Base-by-base conservation (phyloP, 225 moss, liverwort and hornwort species). In the Sphagnum tenellum region DNA sequence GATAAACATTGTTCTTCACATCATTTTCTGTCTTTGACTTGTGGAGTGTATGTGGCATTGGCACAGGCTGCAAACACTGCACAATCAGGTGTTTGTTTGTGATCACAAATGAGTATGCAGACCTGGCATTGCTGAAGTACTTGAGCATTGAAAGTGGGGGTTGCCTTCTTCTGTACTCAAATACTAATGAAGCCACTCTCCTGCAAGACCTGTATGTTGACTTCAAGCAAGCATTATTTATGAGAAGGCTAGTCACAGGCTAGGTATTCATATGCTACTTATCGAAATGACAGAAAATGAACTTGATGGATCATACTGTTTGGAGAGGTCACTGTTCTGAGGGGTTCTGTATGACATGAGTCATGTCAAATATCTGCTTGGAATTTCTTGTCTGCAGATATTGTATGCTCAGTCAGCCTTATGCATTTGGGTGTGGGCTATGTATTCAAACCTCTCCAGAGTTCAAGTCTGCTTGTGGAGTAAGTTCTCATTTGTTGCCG, bases 111-210 rank as follows among this genome's bases (percentile, higher is more conserved):
- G 98, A 98, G 74, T 98, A 98, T 64, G 93, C 98, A 54, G 98
- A 98, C 74, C 73, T 98, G 75, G 98, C 98, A 10, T 98, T 93
- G 29, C 84, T 98, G 62, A 98, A 98, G 72, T 98, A 90, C 72
- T 78, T 98, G 66, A 98, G 93, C 73, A 93, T 98, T 71, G 93
- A 98, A 77, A 98, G 98, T 72, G 98, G 98, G 64, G 98, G 98
- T 55, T 70, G 89, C 52, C 77, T 98, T 46, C 89, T 93, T 72
- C 77, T 89, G 10, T 98, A 98, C 69, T 93, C 93, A 54, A 93
- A 84, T 68, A 77, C 98, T 52, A 93, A 98, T 69, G 98, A 98
- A 77, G 77, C 98, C 68, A 98, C 98, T 63, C 87, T 98, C 67
- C 93, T 93, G 56, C 98, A 98, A 77, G 98, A 98, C 72, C 62